Evolutionary conservation across 2,329 filamentous ascomycete species (phyloP).

Genomic region (Fonsecaea monophora): DNA sequence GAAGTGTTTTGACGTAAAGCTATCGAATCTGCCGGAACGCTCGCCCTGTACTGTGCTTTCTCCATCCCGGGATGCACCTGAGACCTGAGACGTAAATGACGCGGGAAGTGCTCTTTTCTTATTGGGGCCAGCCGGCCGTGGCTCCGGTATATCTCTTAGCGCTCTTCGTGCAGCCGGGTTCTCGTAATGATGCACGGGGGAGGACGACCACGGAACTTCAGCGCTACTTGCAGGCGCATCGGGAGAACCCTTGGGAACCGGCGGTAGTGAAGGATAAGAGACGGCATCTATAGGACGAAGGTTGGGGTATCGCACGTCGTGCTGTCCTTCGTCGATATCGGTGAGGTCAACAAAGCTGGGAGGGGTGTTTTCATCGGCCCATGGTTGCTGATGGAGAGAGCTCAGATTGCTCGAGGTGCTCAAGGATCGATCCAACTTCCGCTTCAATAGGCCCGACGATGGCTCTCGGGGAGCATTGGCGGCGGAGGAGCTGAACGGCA

Average conservation of each 20-base stretch:
- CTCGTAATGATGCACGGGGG: slow-evolving; percentile 53
- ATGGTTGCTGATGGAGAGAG: slow-evolving; percentile 59
- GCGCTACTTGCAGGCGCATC: slow-evolving; percentile 58
- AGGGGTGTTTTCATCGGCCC: slow-evolving; percentile 82
- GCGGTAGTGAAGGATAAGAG: slow-evolving; percentile 48
- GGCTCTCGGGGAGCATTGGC: slow-evolving; percentile 23
- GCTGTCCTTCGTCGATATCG: slow-evolving; percentile 63
- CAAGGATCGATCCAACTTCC: slow-evolving; percentile 40
- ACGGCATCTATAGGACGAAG: slow-evolving; percentile 37
- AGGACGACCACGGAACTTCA: slow-evolving; percentile 74
- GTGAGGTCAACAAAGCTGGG: slow-evolving; percentile 78
- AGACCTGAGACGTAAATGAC: slow-evolving; percentile 54
- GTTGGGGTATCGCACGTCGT: slow-evolving; percentile 39
- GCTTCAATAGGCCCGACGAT: slow-evolving; percentile 22
- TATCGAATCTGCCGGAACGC: slow-evolving; percentile 15
- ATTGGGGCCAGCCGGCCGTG: slow-evolving; percentile 47
- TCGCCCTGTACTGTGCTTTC: not conserved
- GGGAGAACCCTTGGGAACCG: slow-evolving; percentile 29
- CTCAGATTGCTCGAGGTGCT: slow-evolving; percentile 44
- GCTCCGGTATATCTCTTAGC: slow-evolving; percentile 35
- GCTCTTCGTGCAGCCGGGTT: slow-evolving; percentile 20
- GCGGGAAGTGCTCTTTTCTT: slow-evolving; percentile 71
- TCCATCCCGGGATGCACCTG: slow-evolving; percentile 3
- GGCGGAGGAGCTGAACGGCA: slow-evolving; percentile 29
- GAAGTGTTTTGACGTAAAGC: slow-evolving; percentile 15